Base-by-base conservation (phyloP, 73 alveolate species). In the Loxodes magnus region DNA sequence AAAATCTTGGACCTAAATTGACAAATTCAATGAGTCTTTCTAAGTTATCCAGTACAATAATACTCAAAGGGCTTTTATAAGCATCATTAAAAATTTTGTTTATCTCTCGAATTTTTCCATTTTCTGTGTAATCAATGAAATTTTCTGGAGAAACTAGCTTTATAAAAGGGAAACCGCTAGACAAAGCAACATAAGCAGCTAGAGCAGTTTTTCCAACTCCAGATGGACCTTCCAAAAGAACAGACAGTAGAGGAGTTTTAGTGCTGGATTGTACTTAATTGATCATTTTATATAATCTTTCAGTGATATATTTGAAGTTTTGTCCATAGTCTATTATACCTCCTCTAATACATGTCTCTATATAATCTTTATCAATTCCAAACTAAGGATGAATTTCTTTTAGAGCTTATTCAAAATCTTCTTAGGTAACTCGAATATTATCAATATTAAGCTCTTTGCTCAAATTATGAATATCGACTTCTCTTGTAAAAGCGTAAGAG, bases 1-100 rank as follows among this genome's bases (percentile, higher is more conserved):
- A 94, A 61, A 96, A 96, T 68, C 99, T 86, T 16, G 99, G 99
- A 15, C 99, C 99, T 36, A 90, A 79, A 56, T 92, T 93, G 36
- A 92, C 94, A 71, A 74, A 96, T 65, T 96, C 99, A 51, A 96
- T 79, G 30, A 96, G 74, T 56, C 98, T 78, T 66, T 96, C 99
- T 35, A 96, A 59, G 64, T 94, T 94, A 77, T 96, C 99, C 24
- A 96, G 83, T 50, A 96, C 94, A 48, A 96, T 28, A n/a, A 41
- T n/a, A 20, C 65, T 35, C 36, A 82, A 79, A 26, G 94, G 93
- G 19, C 96, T 75, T 77, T 92, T 94, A 76, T 96, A 96, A 5
- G 99, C 99, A 69, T 94, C 99, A 50, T 94, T 98, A 56, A 96
- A 94, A 63, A 92, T 84, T 51, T 85, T 96, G 51, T 83, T 93